phyloP scores from a whole-genome alignment of 139 green algal genomes.

The Desmodesmus armatus region DNA sequence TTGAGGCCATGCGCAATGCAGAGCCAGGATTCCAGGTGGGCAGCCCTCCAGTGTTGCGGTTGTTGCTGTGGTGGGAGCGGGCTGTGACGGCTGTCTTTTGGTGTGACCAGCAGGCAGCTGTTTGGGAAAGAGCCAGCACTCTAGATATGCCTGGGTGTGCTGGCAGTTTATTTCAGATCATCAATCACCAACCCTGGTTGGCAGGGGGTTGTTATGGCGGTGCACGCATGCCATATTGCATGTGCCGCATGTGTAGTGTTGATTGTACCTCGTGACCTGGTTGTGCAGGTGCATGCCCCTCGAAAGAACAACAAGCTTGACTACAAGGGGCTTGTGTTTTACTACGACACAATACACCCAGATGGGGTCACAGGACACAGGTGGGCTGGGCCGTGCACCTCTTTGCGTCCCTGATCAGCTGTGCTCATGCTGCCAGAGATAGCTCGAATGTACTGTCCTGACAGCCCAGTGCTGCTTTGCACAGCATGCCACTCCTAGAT shows the following conservation, averaged over 20 bases:
- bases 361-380: conserved; percentile 42
- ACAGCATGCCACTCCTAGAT: neutral
- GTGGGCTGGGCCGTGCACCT: neutral
- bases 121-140: too few species aligned
- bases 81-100: too few species aligned
- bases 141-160: too few species aligned
- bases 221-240: neutral
- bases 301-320: conserved; percentile 1
- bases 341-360: conserved; percentile 44
- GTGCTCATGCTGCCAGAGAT: neutral
- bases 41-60: neutral
- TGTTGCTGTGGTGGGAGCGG: neutral
- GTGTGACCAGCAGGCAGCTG: too few species aligned
- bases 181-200: too few species aligned
- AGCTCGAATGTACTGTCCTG: too few species aligned
- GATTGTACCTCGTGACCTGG: neutral
- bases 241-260: neutral
- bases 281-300: neutral
- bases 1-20: conserved; percentile 12
- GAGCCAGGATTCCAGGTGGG: conserved; percentile 33
- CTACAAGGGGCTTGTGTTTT: conserved; percentile 19
- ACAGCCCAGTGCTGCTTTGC: too few species aligned
- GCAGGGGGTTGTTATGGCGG: neutral
- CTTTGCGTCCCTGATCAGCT: too few species aligned
- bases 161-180: too few species aligned